These are phyloP conservation scores for Boechera stricta DNA, from an alignment of 345 rosid genomes.

Conservation along the genomic window DNA sequence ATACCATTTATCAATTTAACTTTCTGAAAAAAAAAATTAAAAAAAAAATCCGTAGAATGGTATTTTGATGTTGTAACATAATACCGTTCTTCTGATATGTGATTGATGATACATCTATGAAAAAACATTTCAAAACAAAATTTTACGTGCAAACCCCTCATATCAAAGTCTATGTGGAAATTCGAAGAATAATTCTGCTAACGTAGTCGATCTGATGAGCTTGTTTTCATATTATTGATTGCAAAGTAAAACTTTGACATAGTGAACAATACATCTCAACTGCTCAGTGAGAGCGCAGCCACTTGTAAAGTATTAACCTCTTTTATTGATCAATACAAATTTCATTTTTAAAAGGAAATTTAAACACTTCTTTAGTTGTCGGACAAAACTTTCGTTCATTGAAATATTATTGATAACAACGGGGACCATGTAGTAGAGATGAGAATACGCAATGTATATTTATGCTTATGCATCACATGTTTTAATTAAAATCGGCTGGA, in stretches of 20 bases:
- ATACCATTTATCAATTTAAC: not conserved
- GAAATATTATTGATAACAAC: not conserved
- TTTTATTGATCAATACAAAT: not conserved
- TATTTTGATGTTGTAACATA: not conserved
- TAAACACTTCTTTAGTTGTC: not conserved
- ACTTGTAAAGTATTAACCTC: slow-evolving; percentile 19
- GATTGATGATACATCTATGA: not conserved
- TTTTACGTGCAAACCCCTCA: not conserved
- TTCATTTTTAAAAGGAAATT: not conserved
- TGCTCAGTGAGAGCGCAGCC: not conserved
- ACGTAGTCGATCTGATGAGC: not conserved
- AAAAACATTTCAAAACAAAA: too few species aligned
- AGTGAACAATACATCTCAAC: not conserved
- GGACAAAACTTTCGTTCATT: not conserved
- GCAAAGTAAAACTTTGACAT: not conserved
- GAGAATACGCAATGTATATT: not conserved
- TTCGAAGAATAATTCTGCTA: not conserved
- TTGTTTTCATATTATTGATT: not conserved
- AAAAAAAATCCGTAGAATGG: not conserved
- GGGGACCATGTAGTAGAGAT: slow-evolving; percentile 8
- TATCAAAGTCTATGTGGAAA: too few species aligned
- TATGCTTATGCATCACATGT: slow-evolving; percentile 34
- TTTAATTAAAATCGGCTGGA: not conserved
- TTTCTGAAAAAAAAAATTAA: too few species aligned
- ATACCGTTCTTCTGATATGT: not conserved